Base-by-base conservation (phyloP, 2,329 filamentous ascomycete species). In the Fusarium paranaense region DNA sequence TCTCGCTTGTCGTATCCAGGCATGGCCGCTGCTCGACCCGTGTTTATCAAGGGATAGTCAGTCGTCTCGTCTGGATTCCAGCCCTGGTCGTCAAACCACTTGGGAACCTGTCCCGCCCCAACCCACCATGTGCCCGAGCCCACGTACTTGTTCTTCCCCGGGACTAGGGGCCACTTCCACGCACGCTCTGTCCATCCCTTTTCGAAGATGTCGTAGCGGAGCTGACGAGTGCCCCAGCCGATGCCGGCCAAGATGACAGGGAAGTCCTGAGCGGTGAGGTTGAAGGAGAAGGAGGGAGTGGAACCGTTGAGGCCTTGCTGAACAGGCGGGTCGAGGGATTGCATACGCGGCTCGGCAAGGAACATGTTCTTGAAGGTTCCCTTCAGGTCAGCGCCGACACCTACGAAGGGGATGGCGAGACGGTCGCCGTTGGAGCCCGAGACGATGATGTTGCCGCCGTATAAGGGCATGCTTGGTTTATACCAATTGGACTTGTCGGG, bases 231-330 rank as follows among this genome's bases (percentile, higher is more conserved):
- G n/a, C 77, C 77, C 71, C 73, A 79, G 33, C 69, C 59, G 22
- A 78, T 67, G 54, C 70, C 58, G 1, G 60, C 25, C 6, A 47
- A 38, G 13, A 77, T 40, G 40, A 74, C 76, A 2, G 71, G 73
- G 59, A 74, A 77, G 38, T 77, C 75, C 20, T 77, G 75, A 4
- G 73, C 30, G 3, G 33, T 27, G 33, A 56, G 38, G 50, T 87
- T 90, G 1, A 90, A 91, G 73, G 91, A 92, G 32, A 93, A 84
- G 0, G 47, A 40, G 50, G 37, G 25, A 11, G 13, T 59, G 20
- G 27, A 66, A 8, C 35, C 57, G 30, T 35, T 64, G 22, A 13
- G 7, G 32, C 40, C 47, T 1, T 54, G 47, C 11, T 54, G 27
- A 32, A 54, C 47, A 2, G 47, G 47, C 2, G 47, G 47, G 3